These are phyloP conservation scores for Aspergillus leporis DNA, from an alignment of 495 filamentous ascomycete genomes.

Conservation along the genomic window DNA sequence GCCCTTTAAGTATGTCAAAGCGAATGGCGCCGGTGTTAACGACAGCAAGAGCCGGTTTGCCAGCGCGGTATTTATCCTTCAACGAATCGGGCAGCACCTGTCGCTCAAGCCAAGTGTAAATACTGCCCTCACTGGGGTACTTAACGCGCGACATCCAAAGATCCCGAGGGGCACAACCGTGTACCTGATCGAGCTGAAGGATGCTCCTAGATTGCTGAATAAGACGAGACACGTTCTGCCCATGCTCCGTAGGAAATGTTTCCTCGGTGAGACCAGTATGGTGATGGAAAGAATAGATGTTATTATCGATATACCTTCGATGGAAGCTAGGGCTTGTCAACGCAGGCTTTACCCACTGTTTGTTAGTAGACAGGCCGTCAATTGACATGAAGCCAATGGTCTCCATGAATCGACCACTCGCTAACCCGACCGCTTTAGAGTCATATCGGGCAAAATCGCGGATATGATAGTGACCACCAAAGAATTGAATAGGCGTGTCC, in stretches of 20 bases:
- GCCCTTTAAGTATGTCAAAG: slow-evolving; percentile 92
- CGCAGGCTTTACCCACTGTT: slow-evolving; percentile 32
- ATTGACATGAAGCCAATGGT: slow-evolving; percentile 97
- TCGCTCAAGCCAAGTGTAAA: slow-evolving; percentile 79
- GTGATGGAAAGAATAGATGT: slow-evolving; percentile 79
- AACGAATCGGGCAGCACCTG: slow-evolving; percentile 68
- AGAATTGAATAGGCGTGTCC: slow-evolving; percentile 87
- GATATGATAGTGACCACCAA: slow-evolving; percentile 90
- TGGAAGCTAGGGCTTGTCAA: slow-evolving; percentile 57
- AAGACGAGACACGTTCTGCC: slow-evolving; percentile 67
- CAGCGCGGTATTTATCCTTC: slow-evolving; percentile 45
- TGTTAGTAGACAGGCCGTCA: slow-evolving; percentile 57
- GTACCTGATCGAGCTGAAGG: slow-evolving; percentile 69
- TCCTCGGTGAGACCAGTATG: slow-evolving; percentile 69
- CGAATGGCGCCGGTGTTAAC: slow-evolving; percentile 88
- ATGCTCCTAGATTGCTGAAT: slow-evolving; percentile 69
- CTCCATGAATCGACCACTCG: slow-evolving; percentile 95
- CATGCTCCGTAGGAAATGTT: slow-evolving; percentile 78
- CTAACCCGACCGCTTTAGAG: slow-evolving; percentile 74
- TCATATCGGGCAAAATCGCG: slow-evolving; percentile 85
- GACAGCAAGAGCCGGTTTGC: slow-evolving; percentile 66
- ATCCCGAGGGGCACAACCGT: slow-evolving; percentile 81
- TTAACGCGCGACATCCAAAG: slow-evolving; percentile 76
- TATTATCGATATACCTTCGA: slow-evolving; percentile 93
- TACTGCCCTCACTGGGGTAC: slow-evolving; percentile 67